These are phyloP conservation scores for Periconia macrospinosa DNA, from an alignment of 2,329 filamentous ascomycete genomes.

Conservation along the genomic window DNA sequence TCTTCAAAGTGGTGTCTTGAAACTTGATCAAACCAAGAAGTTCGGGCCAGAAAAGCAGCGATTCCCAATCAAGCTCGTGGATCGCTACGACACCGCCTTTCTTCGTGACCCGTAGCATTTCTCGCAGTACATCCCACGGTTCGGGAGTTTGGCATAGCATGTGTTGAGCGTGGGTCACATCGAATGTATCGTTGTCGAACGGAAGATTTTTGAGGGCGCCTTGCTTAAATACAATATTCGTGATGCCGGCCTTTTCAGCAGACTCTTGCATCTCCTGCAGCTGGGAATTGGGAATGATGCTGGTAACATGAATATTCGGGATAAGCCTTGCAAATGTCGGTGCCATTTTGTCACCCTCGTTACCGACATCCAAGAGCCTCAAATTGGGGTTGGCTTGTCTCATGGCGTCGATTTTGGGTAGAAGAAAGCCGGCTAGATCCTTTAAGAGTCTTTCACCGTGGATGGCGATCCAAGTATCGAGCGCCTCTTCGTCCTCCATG, in stretches of 20 bases:
- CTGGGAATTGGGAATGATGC: conserved; percentile 41
- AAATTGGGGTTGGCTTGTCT: background rate
- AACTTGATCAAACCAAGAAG: background rate
- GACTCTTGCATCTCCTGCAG: conserved; percentile 29
- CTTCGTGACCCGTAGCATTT: conserved; percentile 57
- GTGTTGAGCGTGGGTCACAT: conserved; percentile 58
- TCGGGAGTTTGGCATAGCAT: conserved; percentile 55
- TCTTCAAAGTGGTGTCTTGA: background rate
- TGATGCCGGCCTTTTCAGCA: conserved; percentile 25
- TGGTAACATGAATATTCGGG: conserved; percentile 41
- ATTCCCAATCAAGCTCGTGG: conserved; percentile 13
- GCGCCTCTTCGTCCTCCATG: no score
- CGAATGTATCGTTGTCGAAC: conserved; percentile 52
- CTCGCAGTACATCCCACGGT: conserved; percentile 49
- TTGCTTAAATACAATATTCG: conserved; percentile 31
- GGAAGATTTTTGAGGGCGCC: conserved; percentile 38
- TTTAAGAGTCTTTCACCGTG: no score
- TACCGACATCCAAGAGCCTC: conserved; percentile 45
- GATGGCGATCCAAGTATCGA: no score
- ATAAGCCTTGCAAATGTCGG: conserved; percentile 38
- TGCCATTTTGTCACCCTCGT: conserved; percentile 47
- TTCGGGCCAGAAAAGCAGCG: conserved; percentile 25
- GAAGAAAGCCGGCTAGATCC: no score
- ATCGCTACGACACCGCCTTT: conserved; percentile 52
- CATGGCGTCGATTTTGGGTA: no score